A percentile compares a stretch with the other conserved stretches of the same genome.
phyloP scores from a whole-genome alignment of 140 eudicot genomes.

The Bidens hawaiensis region DNA sequence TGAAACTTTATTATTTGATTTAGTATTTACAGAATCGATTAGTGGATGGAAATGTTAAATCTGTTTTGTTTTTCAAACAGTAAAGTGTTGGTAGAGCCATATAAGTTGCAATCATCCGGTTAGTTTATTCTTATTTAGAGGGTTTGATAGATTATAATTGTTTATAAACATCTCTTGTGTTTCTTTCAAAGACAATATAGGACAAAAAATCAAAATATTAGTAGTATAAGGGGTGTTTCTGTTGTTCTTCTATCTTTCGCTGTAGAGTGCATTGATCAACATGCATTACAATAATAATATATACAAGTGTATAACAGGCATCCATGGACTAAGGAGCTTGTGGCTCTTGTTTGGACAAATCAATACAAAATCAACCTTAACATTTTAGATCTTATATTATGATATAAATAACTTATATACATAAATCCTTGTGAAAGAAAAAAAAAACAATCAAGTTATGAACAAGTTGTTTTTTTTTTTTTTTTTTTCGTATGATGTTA shows the following conservation, averaged over 20 bases:
- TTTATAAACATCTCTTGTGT: neutral
- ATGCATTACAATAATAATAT: conserved; percentile 11
- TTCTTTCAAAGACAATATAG: neutral
- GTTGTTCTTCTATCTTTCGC: neutral
- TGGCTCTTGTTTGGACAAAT: conserved; percentile 23
- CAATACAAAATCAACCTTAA: conserved; percentile 12
- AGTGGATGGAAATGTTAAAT: too few species aligned
- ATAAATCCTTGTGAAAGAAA: too few species aligned
- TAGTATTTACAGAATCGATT: too few species aligned
- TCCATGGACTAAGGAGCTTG: conserved; percentile 15
- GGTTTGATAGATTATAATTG: neutral
- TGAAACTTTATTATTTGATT: too few species aligned
- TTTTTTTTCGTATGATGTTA: too few species aligned
- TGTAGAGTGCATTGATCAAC: conserved; percentile 12
- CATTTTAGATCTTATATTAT: neutral
- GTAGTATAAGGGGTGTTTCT: conserved; percentile 6
- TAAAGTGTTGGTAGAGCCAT: neutral
- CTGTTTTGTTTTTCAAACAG: neutral
- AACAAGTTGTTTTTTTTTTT: too few species aligned
- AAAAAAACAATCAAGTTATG: too few species aligned
- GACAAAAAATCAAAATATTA: neutral
- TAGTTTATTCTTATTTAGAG: neutral
- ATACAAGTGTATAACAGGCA: too few species aligned
- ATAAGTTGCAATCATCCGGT: neutral
- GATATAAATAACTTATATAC: neutral